Base-by-base conservation (phyloP, 2,329 filamentous ascomycete species). In the Colletotrichum sp. region DNA sequence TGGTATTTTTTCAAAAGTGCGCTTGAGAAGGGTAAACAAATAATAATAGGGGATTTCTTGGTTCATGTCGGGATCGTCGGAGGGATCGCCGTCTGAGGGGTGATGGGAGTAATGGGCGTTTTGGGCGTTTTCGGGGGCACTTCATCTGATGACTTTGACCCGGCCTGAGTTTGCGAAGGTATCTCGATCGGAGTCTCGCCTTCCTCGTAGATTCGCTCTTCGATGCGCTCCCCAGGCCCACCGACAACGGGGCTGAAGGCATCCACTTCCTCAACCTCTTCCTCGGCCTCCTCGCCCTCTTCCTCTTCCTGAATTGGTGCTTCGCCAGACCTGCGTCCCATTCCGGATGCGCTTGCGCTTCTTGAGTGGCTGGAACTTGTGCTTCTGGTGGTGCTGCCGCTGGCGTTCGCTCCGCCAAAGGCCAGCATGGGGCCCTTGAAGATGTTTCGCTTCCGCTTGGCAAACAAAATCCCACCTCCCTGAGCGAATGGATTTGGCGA, bases 381-480 rank as follows among this genome's bases (percentile, higher is more conserved):
- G 76, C 85, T 89, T 71, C 89, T 79, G 18, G 80, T 79, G 55
- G 85, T 79, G 65, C 83, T 79, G 32, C 84, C 80, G 59, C 81
- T 78, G 39, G 81, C 88, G 60, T 77, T 84, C n/a, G 81, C 85
- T 15, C 71, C 74, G 69, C 87, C 88, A 63, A 93, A 87, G 78
- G 90, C 90, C 34, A 94, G 85, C 84, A 92, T 92, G 0, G 95
- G 95, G 0, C 95, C 95, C 82, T 96, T 96, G 87, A 98, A 97
- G 3, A 96, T 84, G 72, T 92, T 95, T 74, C 94, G 91, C 85
- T 96, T 98, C 74, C 95, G 87, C 82, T 95, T 95, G 2, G 95
- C 95, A 81, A 97, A 98, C 60, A 95, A 87, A 0, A 97, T 89
- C 3, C 80, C 82, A 5, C 93, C 92, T 21, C 75, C 72, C 36